These are phyloP conservation scores for Colletotrichum sp. DNA, from an alignment of 2,329 filamentous ascomycete genomes.

Conservation along the genomic window DNA sequence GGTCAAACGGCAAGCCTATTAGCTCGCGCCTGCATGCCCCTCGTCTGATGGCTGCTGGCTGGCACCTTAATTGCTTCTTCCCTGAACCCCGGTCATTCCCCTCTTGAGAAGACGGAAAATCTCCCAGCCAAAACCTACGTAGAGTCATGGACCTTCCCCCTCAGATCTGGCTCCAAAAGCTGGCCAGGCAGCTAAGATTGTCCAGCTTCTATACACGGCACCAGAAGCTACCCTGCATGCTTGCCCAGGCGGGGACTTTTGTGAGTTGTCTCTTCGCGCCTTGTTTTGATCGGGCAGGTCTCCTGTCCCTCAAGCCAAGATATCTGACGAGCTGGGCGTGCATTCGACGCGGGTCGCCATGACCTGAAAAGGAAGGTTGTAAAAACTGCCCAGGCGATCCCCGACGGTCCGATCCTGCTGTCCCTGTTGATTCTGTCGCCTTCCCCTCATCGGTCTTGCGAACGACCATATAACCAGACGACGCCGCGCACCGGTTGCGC, in stretches of 20 bases:
- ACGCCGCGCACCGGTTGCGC: background rate
- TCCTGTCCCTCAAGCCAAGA: background rate
- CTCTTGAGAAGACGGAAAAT: background rate
- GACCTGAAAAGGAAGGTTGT: slow-evolving; percentile 16
- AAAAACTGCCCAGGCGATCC: background rate
- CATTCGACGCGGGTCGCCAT: background rate
- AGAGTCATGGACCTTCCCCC: background rate
- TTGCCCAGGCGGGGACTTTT: background rate
- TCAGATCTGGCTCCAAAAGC: background rate
- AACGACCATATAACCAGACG: background rate
- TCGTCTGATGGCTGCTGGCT: slow-evolving; percentile 5
- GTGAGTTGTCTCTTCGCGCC: background rate
- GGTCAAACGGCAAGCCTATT: background rate
- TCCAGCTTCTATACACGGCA: background rate
- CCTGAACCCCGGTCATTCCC: background rate
- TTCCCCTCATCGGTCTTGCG: background rate
- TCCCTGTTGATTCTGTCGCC: background rate
- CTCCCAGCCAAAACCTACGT: background rate
- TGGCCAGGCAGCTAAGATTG: background rate
- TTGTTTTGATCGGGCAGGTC: slow-evolving; percentile 13
- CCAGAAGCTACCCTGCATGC: background rate
- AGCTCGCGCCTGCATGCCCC: background rate
- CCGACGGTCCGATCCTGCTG: slow-evolving; percentile 1
- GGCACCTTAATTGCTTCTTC: background rate
- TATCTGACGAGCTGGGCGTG: background rate